Evolutionary conservation across 192 early-diverging fungal genomes (phyloP).

Genomic region (Linnemannia elongata): DNA sequence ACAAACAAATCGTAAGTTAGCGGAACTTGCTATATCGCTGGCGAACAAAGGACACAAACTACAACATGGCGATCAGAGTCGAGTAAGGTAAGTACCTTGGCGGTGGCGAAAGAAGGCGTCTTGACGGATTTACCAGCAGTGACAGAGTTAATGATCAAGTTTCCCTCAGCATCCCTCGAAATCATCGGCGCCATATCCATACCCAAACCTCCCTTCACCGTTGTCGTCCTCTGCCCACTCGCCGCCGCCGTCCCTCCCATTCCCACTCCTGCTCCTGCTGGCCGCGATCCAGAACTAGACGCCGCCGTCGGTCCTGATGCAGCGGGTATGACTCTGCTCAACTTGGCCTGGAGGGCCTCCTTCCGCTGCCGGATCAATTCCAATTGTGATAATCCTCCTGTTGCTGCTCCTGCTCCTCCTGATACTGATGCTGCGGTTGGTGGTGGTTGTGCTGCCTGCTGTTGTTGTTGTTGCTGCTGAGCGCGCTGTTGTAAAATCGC

Average conservation of each 20-base stretch:
- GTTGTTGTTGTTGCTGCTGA: constrained; percentile 20
- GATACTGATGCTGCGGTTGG: not conserved
- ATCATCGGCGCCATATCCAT: constrained; percentile 41
- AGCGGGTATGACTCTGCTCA: not conserved
- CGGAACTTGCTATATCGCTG: constrained; percentile 3
- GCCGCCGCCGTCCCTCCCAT: not conserved
- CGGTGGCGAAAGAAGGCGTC: constrained; percentile 47
- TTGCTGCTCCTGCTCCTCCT: not conserved
- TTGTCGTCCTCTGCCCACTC: constrained; percentile 13
- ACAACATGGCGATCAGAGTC: not conserved
- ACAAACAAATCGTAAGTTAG: not conserved
- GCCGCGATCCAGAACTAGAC: not conserved
- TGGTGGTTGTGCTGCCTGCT: not conserved
- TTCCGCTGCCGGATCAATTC: constrained; percentile 18
- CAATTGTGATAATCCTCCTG: not conserved
- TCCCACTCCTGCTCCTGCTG: constrained; percentile 3
- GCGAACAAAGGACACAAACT: not conserved
- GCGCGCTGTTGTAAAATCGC: constrained; percentile 15
- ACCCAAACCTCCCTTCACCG: constrained; percentile 33
- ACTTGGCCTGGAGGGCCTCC: constrained; percentile 21
- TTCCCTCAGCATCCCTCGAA: constrained; percentile 48
- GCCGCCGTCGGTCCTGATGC: not conserved
- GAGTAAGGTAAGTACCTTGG: constrained; percentile 28
- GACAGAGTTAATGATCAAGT: constrained; percentile 48
- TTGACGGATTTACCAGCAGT: constrained; percentile 24